phyloP scores from a whole-genome alignment of 2,329 filamentous ascomycete species.

The Didymella glomerata region DNA sequence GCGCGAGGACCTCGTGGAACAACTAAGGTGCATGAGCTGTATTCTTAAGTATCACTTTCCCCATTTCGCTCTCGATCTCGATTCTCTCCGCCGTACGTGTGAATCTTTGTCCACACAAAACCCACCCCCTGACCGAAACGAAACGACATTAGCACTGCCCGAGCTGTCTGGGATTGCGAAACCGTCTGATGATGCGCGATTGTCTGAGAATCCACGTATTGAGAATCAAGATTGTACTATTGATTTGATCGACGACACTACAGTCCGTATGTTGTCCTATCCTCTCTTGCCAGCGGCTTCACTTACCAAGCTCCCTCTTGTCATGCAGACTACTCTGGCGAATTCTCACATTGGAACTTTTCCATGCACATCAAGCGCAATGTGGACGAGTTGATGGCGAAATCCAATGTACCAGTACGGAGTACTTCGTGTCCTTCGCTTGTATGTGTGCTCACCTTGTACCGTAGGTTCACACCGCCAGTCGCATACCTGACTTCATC shows the following conservation, averaged over 20 bases:
- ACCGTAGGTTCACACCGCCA: not conserved
- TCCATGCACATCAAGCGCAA: not conserved
- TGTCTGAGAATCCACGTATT: not conserved
- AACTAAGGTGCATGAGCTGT: not conserved
- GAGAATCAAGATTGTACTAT: not conserved
- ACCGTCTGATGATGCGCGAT: not conserved
- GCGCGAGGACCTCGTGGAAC: not conserved
- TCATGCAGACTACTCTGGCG: not conserved
- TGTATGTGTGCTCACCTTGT: not conserved
- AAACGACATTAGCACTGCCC: not conserved
- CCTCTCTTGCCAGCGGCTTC: not conserved
- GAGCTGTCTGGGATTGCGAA: not conserved
- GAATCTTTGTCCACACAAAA: not conserved
- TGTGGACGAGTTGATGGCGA: not conserved
- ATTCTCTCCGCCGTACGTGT: not conserved
- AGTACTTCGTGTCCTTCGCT: not conserved
- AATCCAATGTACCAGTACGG: not conserved
- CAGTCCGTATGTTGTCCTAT: not conserved
- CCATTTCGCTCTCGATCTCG: not conserved
- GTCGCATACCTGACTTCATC: not conserved
- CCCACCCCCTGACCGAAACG: not conserved
- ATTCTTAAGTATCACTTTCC: not conserved
- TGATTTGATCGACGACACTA: not conserved
- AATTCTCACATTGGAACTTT: not conserved
- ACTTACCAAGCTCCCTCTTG: not conserved